phyloP scores from a whole-genome alignment of 305 asterid species.

The Withania somnifera region DNA sequence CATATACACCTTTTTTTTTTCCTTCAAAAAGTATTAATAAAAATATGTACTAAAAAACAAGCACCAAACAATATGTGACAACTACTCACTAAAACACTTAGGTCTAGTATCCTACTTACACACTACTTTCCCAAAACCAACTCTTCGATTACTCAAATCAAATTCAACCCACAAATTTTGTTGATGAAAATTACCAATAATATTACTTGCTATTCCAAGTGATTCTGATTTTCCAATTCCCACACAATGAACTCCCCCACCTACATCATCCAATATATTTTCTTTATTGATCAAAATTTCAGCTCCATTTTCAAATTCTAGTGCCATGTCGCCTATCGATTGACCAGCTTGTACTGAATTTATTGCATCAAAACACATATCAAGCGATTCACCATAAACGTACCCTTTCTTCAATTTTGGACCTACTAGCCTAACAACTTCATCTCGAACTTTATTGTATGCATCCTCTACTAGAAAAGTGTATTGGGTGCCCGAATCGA shows the following conservation, averaged over 20 bases:
- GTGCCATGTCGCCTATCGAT: constrained; percentile 49
- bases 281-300: constrained; percentile 33
- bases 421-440: constrained; percentile 43
- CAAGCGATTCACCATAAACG: constrained; percentile 44
- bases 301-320: constrained; percentile 50
- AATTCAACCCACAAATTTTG: constrained; percentile 86
- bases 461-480: constrained; percentile 67
- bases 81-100: background rate
- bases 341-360: constrained; percentile 23
- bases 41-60: background rate
- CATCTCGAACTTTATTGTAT: constrained; percentile 39
- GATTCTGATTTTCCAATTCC: constrained; percentile 67
- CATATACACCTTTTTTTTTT: background rate
- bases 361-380: constrained; percentile 60
- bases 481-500: constrained; percentile 86
- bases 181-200: constrained; percentile 80
- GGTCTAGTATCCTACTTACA: constrained; percentile 18
- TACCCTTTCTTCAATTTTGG: constrained; percentile 42
- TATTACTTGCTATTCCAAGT: constrained; percentile 60
- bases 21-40: background rate
- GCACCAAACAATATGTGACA: background rate
- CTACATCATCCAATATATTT: constrained; percentile 41
- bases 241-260: constrained; percentile 51
- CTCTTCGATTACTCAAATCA: constrained; percentile 39
- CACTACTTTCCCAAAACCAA: constrained; percentile 66